Percentiles rank a stretch among this genome's conserved stretches.
These are phyloP conservation scores for Rhodamnia argentea DNA, from an alignment of 345 rosid genomes.

Conservation along the genomic window DNA sequence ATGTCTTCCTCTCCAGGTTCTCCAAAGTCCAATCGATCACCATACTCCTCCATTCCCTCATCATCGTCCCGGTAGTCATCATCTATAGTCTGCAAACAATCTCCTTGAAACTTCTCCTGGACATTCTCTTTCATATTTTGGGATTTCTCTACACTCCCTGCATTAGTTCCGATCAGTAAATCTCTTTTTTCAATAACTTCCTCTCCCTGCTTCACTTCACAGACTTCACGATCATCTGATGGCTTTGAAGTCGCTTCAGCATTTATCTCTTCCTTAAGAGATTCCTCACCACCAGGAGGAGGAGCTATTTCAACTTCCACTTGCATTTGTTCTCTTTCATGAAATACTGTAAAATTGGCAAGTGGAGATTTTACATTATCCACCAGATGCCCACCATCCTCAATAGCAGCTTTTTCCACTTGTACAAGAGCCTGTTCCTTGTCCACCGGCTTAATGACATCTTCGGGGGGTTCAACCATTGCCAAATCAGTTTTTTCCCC, in stretches of 20 bases:
- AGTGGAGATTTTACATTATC: constrained; percentile 1
- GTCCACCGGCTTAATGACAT: constrained; percentile 2
- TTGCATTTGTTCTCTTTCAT: neutral
- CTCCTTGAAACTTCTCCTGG: constrained; percentile 9
- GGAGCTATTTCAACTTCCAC: neutral
- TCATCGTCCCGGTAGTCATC: constrained; percentile 22
- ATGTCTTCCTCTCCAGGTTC: constrained; percentile 44
- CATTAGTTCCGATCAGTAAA: constrained; percentile 1
- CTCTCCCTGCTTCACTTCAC: neutral
- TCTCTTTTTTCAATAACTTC: neutral
- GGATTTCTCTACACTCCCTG: constrained; percentile 1
- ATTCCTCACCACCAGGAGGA: neutral
- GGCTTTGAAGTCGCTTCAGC: neutral
- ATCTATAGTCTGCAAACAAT: constrained; percentile 6
- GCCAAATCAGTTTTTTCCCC: neutral
- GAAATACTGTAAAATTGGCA: constrained; percentile 7
- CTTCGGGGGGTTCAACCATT: neutral
- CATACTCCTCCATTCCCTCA: constrained; percentile 45
- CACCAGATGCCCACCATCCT: neutral
- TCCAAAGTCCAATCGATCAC: constrained; percentile 43
- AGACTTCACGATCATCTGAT: neutral
- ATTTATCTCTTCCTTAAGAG: neutral
- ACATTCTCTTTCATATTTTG: neutral
- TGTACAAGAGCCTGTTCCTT: neutral
- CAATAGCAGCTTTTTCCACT: constrained; percentile 4